phyloP scores from a whole-genome alignment of 768 basidiomycete species.

The Crassisporium funariophilum region DNA sequence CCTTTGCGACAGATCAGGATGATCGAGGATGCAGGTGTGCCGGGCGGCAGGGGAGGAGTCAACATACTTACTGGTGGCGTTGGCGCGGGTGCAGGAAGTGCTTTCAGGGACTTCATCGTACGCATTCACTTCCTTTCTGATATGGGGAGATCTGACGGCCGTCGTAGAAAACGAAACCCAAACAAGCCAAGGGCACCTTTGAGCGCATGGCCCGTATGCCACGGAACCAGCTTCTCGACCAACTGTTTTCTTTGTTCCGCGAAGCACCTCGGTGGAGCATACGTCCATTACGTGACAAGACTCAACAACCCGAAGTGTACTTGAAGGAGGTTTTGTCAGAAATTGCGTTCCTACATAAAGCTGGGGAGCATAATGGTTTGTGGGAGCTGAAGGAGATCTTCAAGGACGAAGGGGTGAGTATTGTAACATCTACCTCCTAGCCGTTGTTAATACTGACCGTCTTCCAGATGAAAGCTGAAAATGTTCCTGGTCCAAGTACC shows the following conservation, averaged over 20 bases:
- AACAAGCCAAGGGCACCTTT: conserved; percentile 68
- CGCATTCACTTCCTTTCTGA: conserved; percentile 29
- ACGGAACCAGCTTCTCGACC: conserved; percentile 82
- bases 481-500: conserved; percentile 40
- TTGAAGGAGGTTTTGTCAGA: conserved; percentile 82
- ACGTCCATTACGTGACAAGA: conserved; percentile 72
- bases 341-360: conserved; percentile 75
- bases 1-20: conserved; percentile 65
- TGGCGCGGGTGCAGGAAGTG: conserved; percentile 52
- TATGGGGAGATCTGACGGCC: conserved; percentile 4
- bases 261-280: conserved; percentile 84
- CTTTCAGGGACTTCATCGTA: conserved; percentile 71
- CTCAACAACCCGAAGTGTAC: conserved; percentile 85
- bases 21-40: conserved; percentile 72
- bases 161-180: conserved; percentile 64
- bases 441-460: neutral
- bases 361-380: conserved; percentile 77
- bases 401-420: conserved; percentile 61
- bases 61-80: conserved; percentile 81
- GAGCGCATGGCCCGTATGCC: conserved; percentile 94
- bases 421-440: conserved; percentile 5
- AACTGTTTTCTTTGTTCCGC: conserved; percentile 77
- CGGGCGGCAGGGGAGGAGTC: conserved; percentile 71
- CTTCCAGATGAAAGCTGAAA: conserved; percentile 43
- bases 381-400: conserved; percentile 81